Evolutionary conservation across 352 stramenopile genomes (phyloP), one percentile per base, ranked within the genome.

Genomic region (Lagenidium sp.): DNA sequence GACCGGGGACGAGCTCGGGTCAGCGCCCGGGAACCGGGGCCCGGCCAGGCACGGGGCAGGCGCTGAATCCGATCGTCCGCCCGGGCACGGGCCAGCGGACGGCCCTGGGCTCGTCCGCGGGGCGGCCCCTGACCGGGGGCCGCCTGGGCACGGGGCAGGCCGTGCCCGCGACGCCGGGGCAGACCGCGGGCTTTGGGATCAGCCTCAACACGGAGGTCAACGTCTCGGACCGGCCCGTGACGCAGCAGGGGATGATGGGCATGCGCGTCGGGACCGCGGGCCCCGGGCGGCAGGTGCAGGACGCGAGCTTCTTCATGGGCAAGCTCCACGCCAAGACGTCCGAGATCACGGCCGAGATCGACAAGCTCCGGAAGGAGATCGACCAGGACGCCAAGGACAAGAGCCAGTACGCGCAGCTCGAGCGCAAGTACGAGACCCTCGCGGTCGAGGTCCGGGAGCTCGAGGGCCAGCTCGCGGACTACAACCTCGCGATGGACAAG

Each of bases 401-500:
- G 55, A 74, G 66, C n/a, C 84, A 91, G 57, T 96, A 94, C 47
- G 82, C 89, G 18, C 78, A 85, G 52, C 51, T 88, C 2, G 75
- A 88, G 45, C 69, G 74, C 21, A 84, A 84, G 48, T 88, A 88
- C 54, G 72, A 88, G 68, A 63, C 58, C 29, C 58, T 88, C 32
- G 69, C 69, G 5, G 38, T 63, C 32, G 62, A 84, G 41, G 82
- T 94, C 34, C 74, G 87, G 20, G 66, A 85, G 32, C 48, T 96
- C n/a, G 85, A 97, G 59, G 89, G 89, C 2, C 85, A 90, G 35
- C 61, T 97, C 15, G 87, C 87, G 0, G 89, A 97, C 62, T 95
- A 97, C 53, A 97, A 97, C 55, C 63, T 97, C 19, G 89, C 89
- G 18, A 95, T 96, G 72, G 87, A 96, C 55, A 97, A 97, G 58